These are phyloP conservation scores for Sanghuangporus sanghuang DNA, from an alignment of 1,284 basidiomycete species.

Conservation along the genomic window DNA sequence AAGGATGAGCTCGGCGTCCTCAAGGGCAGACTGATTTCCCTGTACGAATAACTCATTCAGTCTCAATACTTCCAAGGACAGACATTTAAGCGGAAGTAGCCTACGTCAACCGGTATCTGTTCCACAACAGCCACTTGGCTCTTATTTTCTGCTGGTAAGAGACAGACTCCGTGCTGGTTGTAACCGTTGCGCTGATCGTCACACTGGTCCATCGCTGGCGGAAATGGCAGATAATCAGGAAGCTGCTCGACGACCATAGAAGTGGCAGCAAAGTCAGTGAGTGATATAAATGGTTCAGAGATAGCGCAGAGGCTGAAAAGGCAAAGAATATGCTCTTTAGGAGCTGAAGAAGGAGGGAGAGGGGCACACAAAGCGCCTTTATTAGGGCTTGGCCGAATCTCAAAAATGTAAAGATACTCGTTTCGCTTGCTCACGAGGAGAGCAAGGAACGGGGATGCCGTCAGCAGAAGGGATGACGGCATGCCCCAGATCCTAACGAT, in stretches of 20 bases:
- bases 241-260: neutral
- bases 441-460: neutral
- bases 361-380: neutral
- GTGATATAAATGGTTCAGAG: neutral
- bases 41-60: neutral
- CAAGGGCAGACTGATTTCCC: neutral
- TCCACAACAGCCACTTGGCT: neutral
- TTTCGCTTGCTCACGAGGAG: neutral
- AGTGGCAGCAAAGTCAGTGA: neutral
- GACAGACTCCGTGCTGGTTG: neutral
- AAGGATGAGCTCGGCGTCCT: conserved; percentile 2
- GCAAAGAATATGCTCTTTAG: neutral
- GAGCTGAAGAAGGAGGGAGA: neutral
- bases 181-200: neutral
- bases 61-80: neutral
- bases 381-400: neutral
- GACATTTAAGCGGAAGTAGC: neutral
- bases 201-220: neutral
- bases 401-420: neutral
- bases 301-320: neutral
- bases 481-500: neutral
- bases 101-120: neutral
- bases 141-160: neutral
- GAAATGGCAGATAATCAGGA: neutral
- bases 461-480: neutral